phyloP scores from a whole-genome alignment of 306 rosid genomes.

The Heteromeles arbutifolia region DNA sequence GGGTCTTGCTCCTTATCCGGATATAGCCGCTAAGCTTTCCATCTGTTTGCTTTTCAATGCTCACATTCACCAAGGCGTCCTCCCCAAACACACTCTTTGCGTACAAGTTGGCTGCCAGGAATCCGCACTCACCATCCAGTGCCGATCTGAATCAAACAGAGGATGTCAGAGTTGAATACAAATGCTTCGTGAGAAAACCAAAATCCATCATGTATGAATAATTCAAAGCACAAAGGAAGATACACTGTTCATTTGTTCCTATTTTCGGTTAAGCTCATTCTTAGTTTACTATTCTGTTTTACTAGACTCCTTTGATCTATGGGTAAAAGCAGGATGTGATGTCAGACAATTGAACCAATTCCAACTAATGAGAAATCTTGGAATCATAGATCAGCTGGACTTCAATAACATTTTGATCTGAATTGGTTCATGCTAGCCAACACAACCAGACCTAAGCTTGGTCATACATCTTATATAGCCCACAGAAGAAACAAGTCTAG shows the following conservation, averaged over 20 bases:
- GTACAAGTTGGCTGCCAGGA: constrained; percentile 60
- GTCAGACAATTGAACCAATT: background rate
- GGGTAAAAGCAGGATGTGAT: background rate
- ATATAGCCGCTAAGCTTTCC: constrained; percentile 67
- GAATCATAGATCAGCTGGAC: background rate
- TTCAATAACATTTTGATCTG: background rate
- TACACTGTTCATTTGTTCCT: background rate
- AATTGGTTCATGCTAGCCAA: background rate
- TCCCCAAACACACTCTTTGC: constrained; percentile 80
- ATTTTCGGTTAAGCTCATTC: background rate
- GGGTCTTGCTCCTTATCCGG: constrained; percentile 80
- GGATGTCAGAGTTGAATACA: background rate
- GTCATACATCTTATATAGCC: background rate
- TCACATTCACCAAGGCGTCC: constrained; percentile 71
- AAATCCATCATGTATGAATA: background rate
- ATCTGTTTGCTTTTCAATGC: constrained; percentile 69
- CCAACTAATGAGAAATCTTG: background rate
- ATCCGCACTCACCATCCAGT: constrained; percentile 61
- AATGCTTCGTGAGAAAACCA: background rate
- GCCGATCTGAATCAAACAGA: constrained; percentile 36
- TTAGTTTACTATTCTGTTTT: background rate
- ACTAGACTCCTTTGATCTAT: background rate
- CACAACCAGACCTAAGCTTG: background rate
- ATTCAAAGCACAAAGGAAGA: background rate
- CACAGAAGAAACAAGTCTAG: background rate